Evolutionary conservation across 2,329 filamentous ascomycete genomes (phyloP).

Genomic region (Monilinia aucupariae): DNA sequence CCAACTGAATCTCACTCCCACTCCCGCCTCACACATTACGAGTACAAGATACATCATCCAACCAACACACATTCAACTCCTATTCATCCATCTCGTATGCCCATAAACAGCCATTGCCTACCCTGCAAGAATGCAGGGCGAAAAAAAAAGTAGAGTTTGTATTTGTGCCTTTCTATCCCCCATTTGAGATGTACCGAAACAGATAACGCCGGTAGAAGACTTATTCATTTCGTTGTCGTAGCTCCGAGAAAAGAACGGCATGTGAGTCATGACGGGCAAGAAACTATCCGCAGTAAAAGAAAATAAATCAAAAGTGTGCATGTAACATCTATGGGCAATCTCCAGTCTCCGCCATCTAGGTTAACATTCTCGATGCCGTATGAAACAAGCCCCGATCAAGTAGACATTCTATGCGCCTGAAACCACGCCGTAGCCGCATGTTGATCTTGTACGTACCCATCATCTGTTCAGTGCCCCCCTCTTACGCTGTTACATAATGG

Average conservation of each 20-base stretch:
- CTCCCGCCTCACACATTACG: background rate
- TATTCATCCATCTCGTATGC: background rate
- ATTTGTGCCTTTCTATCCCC: background rate
- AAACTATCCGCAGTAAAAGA: slow-evolving; percentile 1
- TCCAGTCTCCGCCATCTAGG: slow-evolving; percentile 3
- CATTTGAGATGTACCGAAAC: background rate
- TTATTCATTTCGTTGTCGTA: slow-evolving; percentile 8
- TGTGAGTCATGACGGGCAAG: background rate
- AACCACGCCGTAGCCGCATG: background rate
- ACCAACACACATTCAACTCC: background rate
- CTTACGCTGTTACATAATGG: slow-evolving; percentile 1
- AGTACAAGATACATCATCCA: background rate
- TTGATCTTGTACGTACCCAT: background rate
- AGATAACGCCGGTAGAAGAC: slow-evolving; percentile 10
- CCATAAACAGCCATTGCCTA: background rate
- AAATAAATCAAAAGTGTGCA: slow-evolving; percentile 9
- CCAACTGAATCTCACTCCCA: background rate
- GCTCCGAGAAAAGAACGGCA: background rate
- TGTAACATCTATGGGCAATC: background rate
- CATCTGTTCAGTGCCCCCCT: background rate
- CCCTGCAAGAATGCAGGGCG: background rate
- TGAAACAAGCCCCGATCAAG: background rate
- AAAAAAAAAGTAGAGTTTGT: background rate
- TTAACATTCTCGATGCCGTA: slow-evolving; percentile 1
- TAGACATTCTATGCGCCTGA: background rate